phyloP scores from a whole-genome alignment of 345 rosid genomes.

The Aegle marmelos region DNA sequence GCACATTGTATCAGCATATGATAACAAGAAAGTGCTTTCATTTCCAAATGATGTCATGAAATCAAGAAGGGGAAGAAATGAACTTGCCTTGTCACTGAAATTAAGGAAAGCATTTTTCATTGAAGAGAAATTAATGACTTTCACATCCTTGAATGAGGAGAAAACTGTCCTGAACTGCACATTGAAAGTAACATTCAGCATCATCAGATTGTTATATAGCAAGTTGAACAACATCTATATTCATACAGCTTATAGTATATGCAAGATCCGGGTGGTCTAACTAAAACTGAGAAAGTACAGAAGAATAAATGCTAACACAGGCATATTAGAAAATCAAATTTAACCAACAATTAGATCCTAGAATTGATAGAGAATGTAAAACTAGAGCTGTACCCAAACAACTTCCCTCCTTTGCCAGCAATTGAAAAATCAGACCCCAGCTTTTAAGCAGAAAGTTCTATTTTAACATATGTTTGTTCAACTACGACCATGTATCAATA shows the following conservation, averaged over 20 bases:
- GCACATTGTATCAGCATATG: slow-evolving; percentile 12
- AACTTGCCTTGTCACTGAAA: slow-evolving; percentile 72
- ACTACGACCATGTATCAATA: not conserved
- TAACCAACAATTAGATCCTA: not conserved
- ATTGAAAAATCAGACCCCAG: too few species aligned
- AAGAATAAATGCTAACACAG: not conserved
- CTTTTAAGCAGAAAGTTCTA: not conserved
- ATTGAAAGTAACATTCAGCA: slow-evolving; percentile 5
- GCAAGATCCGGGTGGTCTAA: not conserved
- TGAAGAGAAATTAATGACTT: slow-evolving; percentile 84
- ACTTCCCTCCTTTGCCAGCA: too few species aligned
- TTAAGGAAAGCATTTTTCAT: slow-evolving; percentile 81
- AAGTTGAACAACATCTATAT: not conserved
- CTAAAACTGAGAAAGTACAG: not conserved
- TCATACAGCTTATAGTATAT: not conserved
- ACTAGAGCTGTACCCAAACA: too few species aligned
- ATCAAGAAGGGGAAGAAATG: not conserved
- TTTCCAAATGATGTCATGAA: not conserved
- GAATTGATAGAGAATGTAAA: too few species aligned
- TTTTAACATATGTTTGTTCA: not conserved
- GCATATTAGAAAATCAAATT: not conserved
- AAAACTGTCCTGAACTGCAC: slow-evolving; percentile 66
- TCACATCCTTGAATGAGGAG: slow-evolving; percentile 68
- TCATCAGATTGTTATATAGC: not conserved
- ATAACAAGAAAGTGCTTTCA: not conserved